Conservation (phyloP, 2,329 filamentous ascomycete species). For the Coleophoma eucalyptorum region DNA sequence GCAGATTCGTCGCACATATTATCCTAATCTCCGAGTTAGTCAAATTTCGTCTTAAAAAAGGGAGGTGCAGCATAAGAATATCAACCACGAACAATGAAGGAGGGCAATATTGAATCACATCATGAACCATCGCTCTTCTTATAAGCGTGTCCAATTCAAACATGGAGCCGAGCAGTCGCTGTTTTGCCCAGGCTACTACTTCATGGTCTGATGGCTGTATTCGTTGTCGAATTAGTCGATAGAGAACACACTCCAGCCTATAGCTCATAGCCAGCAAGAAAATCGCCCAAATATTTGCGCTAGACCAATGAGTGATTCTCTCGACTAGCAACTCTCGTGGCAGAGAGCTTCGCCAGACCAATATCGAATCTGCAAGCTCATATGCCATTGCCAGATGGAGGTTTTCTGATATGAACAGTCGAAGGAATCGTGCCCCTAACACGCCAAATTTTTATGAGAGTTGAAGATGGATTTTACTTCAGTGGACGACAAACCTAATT, state of each 20-base stretch:
- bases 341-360: background rate
- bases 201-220: too few relatives aligned
- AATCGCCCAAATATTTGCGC: background rate
- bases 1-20: background rate
- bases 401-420: background rate
- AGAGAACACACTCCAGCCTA: background rate
- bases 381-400: background rate
- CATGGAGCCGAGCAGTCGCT: background rate
- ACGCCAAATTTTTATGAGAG: background rate
- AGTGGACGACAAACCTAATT: background rate
- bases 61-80: background rate
- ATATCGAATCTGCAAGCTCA: background rate
- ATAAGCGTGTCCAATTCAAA: slow-evolving; percentile 3
- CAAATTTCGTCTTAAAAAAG: background rate
- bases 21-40: background rate
- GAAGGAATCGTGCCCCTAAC: background rate
- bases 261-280: slow-evolving; percentile 1
- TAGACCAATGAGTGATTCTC: background rate
- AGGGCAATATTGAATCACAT: background rate
- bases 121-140: slow-evolving; percentile 1
- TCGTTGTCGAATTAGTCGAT: too few relatives aligned
- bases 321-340: background rate
- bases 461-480: background rate
- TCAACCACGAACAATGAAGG: background rate
- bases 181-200: background rate